Base-by-base conservation (phyloP, 1,139 yeast genomes). In the Geotrichum restrictum region DNA sequence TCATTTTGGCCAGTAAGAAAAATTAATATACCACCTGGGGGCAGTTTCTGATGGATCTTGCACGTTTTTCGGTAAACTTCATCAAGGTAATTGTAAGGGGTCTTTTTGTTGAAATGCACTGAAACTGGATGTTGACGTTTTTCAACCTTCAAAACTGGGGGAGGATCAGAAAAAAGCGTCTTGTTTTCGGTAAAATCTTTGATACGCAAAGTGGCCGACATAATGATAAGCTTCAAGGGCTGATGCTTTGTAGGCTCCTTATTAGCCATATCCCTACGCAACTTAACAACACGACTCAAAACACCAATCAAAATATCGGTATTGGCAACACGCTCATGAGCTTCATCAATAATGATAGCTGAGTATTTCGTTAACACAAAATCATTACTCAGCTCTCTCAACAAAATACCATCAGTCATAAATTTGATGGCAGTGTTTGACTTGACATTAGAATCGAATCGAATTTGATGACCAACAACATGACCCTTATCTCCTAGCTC, bases 391-490 rank as follows among this genome's bases (percentile, higher is more conserved):
- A 94, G 82, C 69, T 94, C 99, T 61, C 98, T 77, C 34, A 94
- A 72, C 51, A 94, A 72, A 41, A 94, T 96, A 81, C 99, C 99
- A 74, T 94, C 99, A 1, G 99, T 94, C 98, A 94, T 93, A 64
- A 93, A 91, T 68, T 94, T 94, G 68, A 94, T 68, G 3, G 87
- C 85, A 0, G 98, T 94, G 55, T 82, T 81, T 14, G 77, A 70
- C 54, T 79, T 79, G 3, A 85, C 79, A 1, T 81, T 80, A 2
- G 93, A 78, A 63, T 94, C 98, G 64, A 94, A 94, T 59, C 99
- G 74, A 55, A 94, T 86, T 68, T 93, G 98, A 66, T 93, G 82
- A 8, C 93, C 96, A 11, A 94, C 98, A 55, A 79, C 75, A 29
- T 77, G 69, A 3, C 87, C 84, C 60, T 85, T 88, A 58, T 83